A percentile compares a stretch with the other conserved stretches of the same genome.
phyloP scores from a whole-genome alignment of 208 protist genomes.

The Porcisia hertigi region DNA sequence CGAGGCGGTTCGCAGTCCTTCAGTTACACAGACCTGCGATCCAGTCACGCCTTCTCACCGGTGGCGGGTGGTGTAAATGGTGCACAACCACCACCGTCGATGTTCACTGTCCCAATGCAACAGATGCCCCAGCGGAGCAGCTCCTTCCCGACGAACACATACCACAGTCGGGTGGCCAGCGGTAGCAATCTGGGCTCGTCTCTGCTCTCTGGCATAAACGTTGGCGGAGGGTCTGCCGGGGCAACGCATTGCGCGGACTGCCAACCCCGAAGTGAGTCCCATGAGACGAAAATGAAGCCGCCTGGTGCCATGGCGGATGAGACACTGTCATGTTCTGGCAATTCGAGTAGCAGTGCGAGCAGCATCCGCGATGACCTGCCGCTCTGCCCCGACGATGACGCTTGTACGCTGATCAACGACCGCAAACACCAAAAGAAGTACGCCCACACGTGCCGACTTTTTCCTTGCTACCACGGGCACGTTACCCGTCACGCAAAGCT shows the following conservation, averaged over 20 bases:
- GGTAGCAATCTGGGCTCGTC: slow-evolving; percentile 16
- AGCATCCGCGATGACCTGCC: slow-evolving; percentile 67
- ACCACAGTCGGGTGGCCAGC: slow-evolving; percentile 1
- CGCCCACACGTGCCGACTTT: slow-evolving; percentile 86
- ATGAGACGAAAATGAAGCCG: slow-evolving; percentile 22
- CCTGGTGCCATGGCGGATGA: slow-evolving; percentile 34
- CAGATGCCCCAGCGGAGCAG: slow-evolving; percentile 17
- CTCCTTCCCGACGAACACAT: neutral
- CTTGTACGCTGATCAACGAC: slow-evolving; percentile 79
- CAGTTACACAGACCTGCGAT: slow-evolving; percentile 21
- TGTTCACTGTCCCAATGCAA: slow-evolving; percentile 16
- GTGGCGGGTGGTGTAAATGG: slow-evolving; percentile 4
- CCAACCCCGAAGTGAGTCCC: slow-evolving; percentile 1
- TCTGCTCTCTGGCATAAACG: neutral
- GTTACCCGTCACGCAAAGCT: slow-evolving; percentile 72
- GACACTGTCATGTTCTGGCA: slow-evolving; percentile 37
- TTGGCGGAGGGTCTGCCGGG: neutral
- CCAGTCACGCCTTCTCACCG: slow-evolving; percentile 12
- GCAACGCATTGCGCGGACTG: neutral
- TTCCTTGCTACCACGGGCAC: slow-evolving; percentile 86
- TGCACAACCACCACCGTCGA: neutral
- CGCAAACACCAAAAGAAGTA: slow-evolving; percentile 81
- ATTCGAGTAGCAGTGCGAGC: slow-evolving; percentile 69
- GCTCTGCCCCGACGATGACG: slow-evolving; percentile 73
- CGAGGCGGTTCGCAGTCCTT: slow-evolving; percentile 6